Evolutionary conservation across 1,139 yeast genomes (phyloP).

Genomic region (Eremothecium coryli): DNA sequence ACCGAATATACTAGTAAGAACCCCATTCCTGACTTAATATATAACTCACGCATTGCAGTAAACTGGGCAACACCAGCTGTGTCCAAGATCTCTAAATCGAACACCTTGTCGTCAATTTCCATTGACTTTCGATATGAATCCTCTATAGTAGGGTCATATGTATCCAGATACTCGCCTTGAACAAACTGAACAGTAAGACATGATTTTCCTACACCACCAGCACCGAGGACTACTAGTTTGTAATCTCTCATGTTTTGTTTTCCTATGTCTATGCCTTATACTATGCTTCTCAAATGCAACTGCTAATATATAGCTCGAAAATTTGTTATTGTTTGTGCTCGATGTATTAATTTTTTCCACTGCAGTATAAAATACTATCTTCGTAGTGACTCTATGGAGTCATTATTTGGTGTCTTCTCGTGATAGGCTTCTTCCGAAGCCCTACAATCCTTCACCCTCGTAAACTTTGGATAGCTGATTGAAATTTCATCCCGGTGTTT

Average conservation of each 20-base stretch:
- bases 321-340: neutral
- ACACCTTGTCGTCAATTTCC: slow-evolving; percentile 84
- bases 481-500: too few relatives aligned
- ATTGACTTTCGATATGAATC: slow-evolving; percentile 91
- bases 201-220: slow-evolving; percentile 97
- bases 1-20: slow-evolving; percentile 83
- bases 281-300: too few relatives aligned
- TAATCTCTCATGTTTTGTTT: slow-evolving; percentile 36
- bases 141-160: slow-evolving; percentile 96
- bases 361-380: too few relatives aligned
- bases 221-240: slow-evolving; percentile 89
- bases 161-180: slow-evolving; percentile 86
- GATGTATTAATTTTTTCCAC: too few relatives aligned
- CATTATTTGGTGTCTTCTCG: too few relatives aligned
- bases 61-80: slow-evolving; percentile 98
- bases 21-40: slow-evolving; percentile 80
- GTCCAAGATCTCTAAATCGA: slow-evolving; percentile 86
- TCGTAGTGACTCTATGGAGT: too few relatives aligned
- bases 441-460: too few relatives aligned
- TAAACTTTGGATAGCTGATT: too few relatives aligned
- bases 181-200: slow-evolving; percentile 87
- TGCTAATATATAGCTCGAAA: too few relatives aligned
- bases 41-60: slow-evolving; percentile 89
- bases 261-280: neutral
- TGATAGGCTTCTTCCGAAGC: too few relatives aligned